A percentile compares a stretch with the other conserved stretches of the same genome.
Conservation (phyloP, 2,329 filamentous ascomycete genomes). For the Hymenoscyphus fraxineus region DNA sequence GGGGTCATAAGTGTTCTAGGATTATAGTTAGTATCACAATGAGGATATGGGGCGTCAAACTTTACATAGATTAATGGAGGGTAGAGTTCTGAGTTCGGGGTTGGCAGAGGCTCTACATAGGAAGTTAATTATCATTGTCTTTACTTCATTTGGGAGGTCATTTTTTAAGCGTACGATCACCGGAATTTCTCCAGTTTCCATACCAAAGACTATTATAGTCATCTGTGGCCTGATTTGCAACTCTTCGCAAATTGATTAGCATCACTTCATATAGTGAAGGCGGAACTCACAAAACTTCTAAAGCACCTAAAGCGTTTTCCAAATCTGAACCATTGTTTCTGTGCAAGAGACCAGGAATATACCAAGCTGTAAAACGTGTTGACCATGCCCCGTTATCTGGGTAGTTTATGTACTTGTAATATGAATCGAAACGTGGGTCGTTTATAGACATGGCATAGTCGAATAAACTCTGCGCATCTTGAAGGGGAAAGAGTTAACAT, state of each 20-base stretch:
- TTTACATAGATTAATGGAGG: slow-evolving; percentile 36
- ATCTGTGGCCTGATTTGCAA: slow-evolving; percentile 37
- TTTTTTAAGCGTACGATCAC: slow-evolving; percentile 30
- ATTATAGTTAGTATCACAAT: background rate
- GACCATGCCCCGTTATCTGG: slow-evolving; percentile 42
- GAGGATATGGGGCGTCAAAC: background rate
- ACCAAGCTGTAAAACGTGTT: slow-evolving; percentile 50
- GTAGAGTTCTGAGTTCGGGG: slow-evolving; percentile 34
- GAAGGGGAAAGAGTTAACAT: background rate
- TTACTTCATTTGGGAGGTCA: background rate
- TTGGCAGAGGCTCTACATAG: slow-evolving; percentile 35
- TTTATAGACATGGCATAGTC: slow-evolving; percentile 40
- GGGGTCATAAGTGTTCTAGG: slow-evolving; percentile 54
- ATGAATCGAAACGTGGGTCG: slow-evolving; percentile 40
- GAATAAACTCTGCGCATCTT: slow-evolving; percentile 38
- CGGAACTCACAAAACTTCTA: slow-evolving; percentile 35
- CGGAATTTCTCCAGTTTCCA: slow-evolving; percentile 40
- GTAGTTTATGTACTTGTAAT: slow-evolving; percentile 42
- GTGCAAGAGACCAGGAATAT: slow-evolving; percentile 53
- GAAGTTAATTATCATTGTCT: slow-evolving; percentile 1
- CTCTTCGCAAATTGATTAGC: slow-evolving; percentile 34
- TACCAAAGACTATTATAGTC: slow-evolving; percentile 41
- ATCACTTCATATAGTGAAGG: background rate
- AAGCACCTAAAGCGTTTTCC: slow-evolving; percentile 49
- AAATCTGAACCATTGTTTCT: slow-evolving; percentile 49